Evolutionary conservation across 768 basidiomycete species (phyloP).

Genomic region (Suillus lakei): DNA sequence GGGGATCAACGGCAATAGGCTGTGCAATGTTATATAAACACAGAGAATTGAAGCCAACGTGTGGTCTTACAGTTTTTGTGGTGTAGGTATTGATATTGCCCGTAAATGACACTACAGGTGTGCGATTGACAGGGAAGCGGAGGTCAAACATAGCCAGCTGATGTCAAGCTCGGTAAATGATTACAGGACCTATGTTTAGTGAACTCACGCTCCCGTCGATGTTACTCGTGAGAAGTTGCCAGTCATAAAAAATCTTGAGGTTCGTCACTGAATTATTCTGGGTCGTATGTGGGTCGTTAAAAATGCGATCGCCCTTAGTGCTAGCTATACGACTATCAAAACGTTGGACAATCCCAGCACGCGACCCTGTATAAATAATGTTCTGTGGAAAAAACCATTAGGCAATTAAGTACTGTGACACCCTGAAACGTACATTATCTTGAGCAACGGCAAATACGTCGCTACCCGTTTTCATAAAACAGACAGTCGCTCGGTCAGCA

Average conservation of each 20-base stretch:
- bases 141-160: slow-evolving; percentile 69
- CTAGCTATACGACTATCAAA: slow-evolving; percentile 60
- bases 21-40: slow-evolving; percentile 31
- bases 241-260: slow-evolving; percentile 52
- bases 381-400: slow-evolving; percentile 40
- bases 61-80: slow-evolving; percentile 51
- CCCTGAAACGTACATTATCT: slow-evolving; percentile 43
- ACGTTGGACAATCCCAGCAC: slow-evolving; percentile 61
- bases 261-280: slow-evolving; percentile 55
- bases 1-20: slow-evolving; percentile 66
- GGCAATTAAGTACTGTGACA: not conserved
- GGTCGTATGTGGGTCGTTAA: slow-evolving; percentile 39
- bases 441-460: slow-evolving; percentile 69
- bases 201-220: slow-evolving; percentile 62
- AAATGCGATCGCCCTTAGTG: slow-evolving; percentile 43
- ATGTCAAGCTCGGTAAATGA: slow-evolving; percentile 7
- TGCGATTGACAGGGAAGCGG: slow-evolving; percentile 50
- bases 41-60: not conserved
- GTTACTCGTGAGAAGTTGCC: slow-evolving; percentile 59
- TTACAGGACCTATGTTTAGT: not conserved
- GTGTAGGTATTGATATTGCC: slow-evolving; percentile 66
- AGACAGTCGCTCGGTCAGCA: slow-evolving; percentile 39
- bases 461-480: slow-evolving; percentile 55
- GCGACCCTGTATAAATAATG: slow-evolving; percentile 57
- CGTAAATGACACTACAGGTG: slow-evolving; percentile 51